Percentiles rank a stretch among this genome's conserved stretches.
phyloP scores from a whole-genome alignment of 2,329 filamentous ascomycete genomes.

The Penicillium vulpinum region DNA sequence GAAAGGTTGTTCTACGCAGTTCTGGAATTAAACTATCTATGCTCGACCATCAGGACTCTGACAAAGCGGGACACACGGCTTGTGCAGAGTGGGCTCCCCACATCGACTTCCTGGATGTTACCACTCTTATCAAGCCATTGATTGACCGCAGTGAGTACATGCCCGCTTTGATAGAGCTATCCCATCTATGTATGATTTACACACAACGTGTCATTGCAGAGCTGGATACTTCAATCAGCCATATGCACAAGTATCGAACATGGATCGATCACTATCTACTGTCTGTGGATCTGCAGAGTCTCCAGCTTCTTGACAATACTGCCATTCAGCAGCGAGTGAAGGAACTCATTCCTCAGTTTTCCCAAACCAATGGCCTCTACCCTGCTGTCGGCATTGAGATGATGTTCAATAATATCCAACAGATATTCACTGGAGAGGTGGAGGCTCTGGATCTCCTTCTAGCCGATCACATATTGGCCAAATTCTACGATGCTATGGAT shows the following conservation, averaged over 20 bases:
- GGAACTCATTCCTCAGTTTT: background rate
- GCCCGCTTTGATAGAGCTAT: conserved; percentile 7
- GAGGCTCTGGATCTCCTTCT: conserved; percentile 21
- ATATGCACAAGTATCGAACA: conserved; percentile 15
- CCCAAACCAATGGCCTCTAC: background rate
- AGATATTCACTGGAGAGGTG: conserved; percentile 14
- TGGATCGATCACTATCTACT: conserved; percentile 12
- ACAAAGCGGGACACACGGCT: background rate
- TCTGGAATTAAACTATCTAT: conserved; percentile 13
- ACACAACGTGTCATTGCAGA: conserved; percentile 3
- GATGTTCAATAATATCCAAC: conserved; percentile 5
- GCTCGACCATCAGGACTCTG: background rate
- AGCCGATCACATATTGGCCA: conserved; percentile 14
- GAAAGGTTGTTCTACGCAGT: conserved; percentile 6
- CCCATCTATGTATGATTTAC: conserved; percentile 16
- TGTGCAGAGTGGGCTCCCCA: conserved; percentile 16
- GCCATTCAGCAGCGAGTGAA: conserved; percentile 5
- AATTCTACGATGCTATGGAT: conserved; percentile 12
- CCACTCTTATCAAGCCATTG: conserved; percentile 12
- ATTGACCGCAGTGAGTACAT: conserved; percentile 7
- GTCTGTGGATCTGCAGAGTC: background rate
- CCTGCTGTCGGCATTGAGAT: conserved; percentile 4
- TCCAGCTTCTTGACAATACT: conserved; percentile 1
- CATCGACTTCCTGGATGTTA: conserved; percentile 16
- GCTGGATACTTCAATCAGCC: conserved; percentile 1